Conservation (phyloP, 2,329 filamentous ascomycete species). For the Trichothecium sympodiale region DNA sequence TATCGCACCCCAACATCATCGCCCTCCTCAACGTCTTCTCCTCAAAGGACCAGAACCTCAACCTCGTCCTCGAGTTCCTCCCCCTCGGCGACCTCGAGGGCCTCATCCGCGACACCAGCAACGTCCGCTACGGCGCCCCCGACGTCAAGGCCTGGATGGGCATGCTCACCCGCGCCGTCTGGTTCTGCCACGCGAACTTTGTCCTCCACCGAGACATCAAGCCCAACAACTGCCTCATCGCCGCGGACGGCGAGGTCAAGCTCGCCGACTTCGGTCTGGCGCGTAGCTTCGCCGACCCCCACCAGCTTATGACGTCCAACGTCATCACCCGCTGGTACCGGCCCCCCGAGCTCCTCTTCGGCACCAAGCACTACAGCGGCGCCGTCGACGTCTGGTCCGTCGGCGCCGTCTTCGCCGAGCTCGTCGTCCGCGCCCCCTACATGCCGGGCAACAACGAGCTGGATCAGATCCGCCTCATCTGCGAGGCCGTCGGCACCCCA, state of each 20-base stretch:
- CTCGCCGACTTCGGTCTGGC: slow-evolving; percentile 97
- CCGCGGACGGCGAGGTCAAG: slow-evolving; percentile 85
- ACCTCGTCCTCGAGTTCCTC: slow-evolving; percentile 87
- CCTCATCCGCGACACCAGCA: slow-evolving; percentile 74
- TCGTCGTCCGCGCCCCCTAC: slow-evolving; percentile 73
- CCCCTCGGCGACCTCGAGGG: slow-evolving; percentile 91
- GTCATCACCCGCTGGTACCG: slow-evolving; percentile 97
- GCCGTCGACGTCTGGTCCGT: slow-evolving; percentile 93
- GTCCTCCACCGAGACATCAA: slow-evolving; percentile 97
- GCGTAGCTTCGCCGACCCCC: slow-evolving; percentile 78
- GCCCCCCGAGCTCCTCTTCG: slow-evolving; percentile 86
- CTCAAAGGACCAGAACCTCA: slow-evolving; percentile 92
- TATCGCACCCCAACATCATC: slow-evolving; percentile 93
- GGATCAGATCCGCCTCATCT: slow-evolving; percentile 76
- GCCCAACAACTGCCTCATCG: slow-evolving; percentile 93
- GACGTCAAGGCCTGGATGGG: slow-evolving; percentile 99
- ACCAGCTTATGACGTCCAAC: slow-evolving; percentile 79
- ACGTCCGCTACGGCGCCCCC: slow-evolving; percentile 69
- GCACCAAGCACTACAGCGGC: slow-evolving; percentile 78
- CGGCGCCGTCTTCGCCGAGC: slow-evolving; percentile 84
- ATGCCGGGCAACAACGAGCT: slow-evolving; percentile 77
- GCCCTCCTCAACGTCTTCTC: slow-evolving; percentile 86
- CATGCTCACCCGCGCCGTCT: slow-evolving; percentile 86
- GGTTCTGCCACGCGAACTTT: slow-evolving; percentile 94
- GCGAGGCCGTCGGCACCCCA: slow-evolving; percentile 76